phyloP scores from a whole-genome alignment of 441 rosid species.

The Geranium incanum region DNA sequence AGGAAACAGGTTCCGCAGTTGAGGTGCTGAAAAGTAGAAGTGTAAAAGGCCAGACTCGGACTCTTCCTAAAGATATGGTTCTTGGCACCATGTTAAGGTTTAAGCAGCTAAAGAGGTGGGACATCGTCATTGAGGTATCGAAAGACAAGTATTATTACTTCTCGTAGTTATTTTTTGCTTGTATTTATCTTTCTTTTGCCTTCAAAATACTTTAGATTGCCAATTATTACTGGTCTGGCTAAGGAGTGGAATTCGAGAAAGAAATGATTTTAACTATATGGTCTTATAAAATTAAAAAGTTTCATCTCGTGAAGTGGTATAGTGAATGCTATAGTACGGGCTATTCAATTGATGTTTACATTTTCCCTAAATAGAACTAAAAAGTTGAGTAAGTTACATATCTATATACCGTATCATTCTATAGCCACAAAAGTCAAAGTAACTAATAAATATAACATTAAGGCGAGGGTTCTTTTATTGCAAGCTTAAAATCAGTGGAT shows the following conservation, averaged over 20 bases:
- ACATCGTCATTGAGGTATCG: constrained; percentile 70
- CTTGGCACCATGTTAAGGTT: constrained; percentile 83
- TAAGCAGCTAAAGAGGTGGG: constrained; percentile 89
- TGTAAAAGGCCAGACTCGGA: constrained; percentile 38
- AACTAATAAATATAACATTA: not conserved
- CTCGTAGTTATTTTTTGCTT: not conserved
- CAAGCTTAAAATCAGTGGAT: not conserved
- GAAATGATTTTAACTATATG: too few relatives aligned
- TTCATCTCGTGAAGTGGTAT: too few relatives aligned
- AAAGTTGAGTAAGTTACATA: not conserved
- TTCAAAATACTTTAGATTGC: too few relatives aligned
- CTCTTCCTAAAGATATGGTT: constrained; percentile 60
- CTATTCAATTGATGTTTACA: not conserved
- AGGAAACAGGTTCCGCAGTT: constrained; percentile 57
- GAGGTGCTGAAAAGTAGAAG: constrained; percentile 49
- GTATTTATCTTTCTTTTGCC: too few relatives aligned
- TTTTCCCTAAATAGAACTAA: not conserved
- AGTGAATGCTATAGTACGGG: not conserved
- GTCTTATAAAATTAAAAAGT: too few relatives aligned
- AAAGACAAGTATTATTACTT: not conserved
- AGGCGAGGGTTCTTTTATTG: not conserved
- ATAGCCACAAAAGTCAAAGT: not conserved
- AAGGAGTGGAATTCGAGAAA: too few relatives aligned
- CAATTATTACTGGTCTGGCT: too few relatives aligned
- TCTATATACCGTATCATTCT: not conserved